Conservation (phyloP, 2,329 filamentous ascomycete species). For the Exophiala bonariae region DNA sequence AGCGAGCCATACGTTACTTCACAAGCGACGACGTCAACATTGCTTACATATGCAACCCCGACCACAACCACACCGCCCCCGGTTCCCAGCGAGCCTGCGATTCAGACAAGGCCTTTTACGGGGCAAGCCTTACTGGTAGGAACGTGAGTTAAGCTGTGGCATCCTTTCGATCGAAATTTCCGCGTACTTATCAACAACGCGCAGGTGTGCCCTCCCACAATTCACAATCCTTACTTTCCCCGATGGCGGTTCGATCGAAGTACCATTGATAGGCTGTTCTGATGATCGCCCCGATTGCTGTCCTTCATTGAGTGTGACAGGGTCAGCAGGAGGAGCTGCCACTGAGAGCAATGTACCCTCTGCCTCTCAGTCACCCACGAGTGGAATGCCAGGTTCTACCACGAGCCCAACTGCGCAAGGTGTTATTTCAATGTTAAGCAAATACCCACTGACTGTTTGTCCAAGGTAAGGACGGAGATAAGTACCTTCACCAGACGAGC, state of each 20-base stretch:
- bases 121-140: conserved; percentile 19
- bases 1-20: too few species aligned
- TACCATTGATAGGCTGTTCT: conserved; percentile 20
- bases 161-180: not conserved
- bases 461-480: conserved; percentile 13
- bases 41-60: conserved; percentile 2
- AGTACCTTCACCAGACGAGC: too few species aligned
- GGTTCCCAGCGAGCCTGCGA: conserved; percentile 6
- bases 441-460: conserved; percentile 19
- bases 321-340: conserved; percentile 6
- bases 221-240: conserved; percentile 19
- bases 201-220: conserved; percentile 15
- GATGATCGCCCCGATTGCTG: conserved; percentile 23
- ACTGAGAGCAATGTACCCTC: not conserved
- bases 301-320: conserved; percentile 16
- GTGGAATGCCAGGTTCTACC: conserved; percentile 14
- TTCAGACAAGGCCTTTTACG: conserved; percentile 16
- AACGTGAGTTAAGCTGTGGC: conserved; percentile 9
- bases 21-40: too few species aligned
- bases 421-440: conserved; percentile 19
- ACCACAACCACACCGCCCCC: conserved; percentile 6
- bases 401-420: conserved; percentile 17
- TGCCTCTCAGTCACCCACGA: not conserved
- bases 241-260: conserved; percentile 16
- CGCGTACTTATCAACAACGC: not conserved